Conservation (phyloP, 805 yeast genomes). For the Lipomyces starkeyi region DNA sequence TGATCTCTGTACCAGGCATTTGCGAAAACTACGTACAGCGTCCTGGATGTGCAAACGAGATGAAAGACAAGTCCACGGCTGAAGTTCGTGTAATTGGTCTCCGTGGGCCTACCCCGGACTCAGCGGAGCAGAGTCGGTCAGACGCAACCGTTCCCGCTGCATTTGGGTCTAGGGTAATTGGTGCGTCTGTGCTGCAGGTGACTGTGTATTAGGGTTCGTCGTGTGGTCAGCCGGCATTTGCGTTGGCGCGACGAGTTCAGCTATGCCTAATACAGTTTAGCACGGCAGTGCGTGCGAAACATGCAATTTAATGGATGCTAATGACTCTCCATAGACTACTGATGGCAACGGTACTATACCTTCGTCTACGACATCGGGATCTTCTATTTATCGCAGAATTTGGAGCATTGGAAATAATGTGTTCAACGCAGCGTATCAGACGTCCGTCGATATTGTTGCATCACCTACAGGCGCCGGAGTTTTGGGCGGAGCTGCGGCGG, state of each 20-base stretch:
- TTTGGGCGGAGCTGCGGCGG: slow-evolving; percentile 3
- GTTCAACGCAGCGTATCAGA: slow-evolving; percentile 7
- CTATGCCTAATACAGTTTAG: background rate
- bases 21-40: too few relatives aligned
- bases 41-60: too few relatives aligned
- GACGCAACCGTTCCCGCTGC: background rate
- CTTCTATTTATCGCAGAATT: slow-evolving; percentile 7
- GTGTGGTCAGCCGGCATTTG: background rate
- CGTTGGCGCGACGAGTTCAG: background rate
- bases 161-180: background rate
- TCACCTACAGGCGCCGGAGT: slow-evolving; percentile 8
- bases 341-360: background rate
- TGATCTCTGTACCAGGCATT: background rate
- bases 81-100: background rate
- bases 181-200: too few relatives aligned
- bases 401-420: slow-evolving; percentile 10
- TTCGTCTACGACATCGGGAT: background rate
- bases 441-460: slow-evolving; percentile 8
- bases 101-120: background rate
- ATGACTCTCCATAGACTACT: background rate
- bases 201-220: background rate
- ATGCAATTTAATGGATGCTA: background rate
- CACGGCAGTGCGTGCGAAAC: background rate
- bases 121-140: background rate
- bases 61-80: too few relatives aligned